phyloP scores from a whole-genome alignment of 768 basidiomycete genomes.

The Saitozyma sp. region DNA sequence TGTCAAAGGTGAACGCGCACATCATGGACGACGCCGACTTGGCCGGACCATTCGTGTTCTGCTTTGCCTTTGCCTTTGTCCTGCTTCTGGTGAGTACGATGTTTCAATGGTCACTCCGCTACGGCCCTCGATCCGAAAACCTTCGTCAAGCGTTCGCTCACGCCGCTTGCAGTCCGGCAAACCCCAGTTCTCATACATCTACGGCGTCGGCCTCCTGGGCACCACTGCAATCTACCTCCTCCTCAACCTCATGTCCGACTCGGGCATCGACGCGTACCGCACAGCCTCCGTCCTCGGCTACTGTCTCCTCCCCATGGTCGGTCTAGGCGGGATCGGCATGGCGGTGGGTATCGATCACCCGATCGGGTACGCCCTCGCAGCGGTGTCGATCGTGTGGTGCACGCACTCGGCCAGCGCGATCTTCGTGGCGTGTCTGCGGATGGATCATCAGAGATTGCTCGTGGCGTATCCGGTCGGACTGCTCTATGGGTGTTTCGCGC shows the following conservation, averaged over 20 bases:
- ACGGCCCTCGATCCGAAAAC: neutral
- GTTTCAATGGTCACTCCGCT: neutral
- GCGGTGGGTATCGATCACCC: slow-evolving; percentile 78
- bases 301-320: slow-evolving; percentile 94
- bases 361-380: slow-evolving; percentile 79
- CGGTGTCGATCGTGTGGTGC: slow-evolving; percentile 89
- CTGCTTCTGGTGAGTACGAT: slow-evolving; percentile 75
- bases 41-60: slow-evolving; percentile 91
- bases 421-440: slow-evolving; percentile 89
- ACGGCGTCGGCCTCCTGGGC: slow-evolving; percentile 94
- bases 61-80: slow-evolving; percentile 89
- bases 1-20: slow-evolving; percentile 75
- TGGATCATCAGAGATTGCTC: slow-evolving; percentile 91
- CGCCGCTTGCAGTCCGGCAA: slow-evolving; percentile 75
- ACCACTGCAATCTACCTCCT: slow-evolving; percentile 88
- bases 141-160: neutral
- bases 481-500: slow-evolving; percentile 88
- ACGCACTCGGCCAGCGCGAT: slow-evolving; percentile 94
- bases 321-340: slow-evolving; percentile 84
- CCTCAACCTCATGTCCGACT: slow-evolving; percentile 94
- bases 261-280: slow-evolving; percentile 91
- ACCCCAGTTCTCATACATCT: slow-evolving; percentile 97
- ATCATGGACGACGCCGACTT: slow-evolving; percentile 99
- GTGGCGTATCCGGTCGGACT: slow-evolving; percentile 96
- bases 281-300: slow-evolving; percentile 90